phyloP scores from a whole-genome alignment of 345 rosid genomes.

The Aquilaria sinensis region DNA sequence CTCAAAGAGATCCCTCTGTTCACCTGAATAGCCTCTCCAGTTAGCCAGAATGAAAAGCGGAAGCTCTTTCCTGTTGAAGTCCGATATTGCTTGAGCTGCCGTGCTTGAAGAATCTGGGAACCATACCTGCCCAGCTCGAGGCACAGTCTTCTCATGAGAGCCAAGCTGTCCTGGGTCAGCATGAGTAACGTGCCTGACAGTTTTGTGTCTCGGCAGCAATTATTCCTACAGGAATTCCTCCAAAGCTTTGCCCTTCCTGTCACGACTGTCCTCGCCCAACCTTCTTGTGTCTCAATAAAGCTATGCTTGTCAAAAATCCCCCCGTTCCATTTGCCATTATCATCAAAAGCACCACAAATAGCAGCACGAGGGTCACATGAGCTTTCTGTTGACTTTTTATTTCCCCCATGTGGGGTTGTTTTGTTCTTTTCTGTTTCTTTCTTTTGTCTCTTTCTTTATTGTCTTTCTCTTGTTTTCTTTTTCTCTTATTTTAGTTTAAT shows the following conservation, averaged over 20 bases:
- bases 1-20: slow-evolving; percentile 97
- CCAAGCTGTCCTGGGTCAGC: slow-evolving; percentile 99
- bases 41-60: slow-evolving; percentile 96
- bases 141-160: slow-evolving; percentile 96
- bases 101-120: slow-evolving; percentile 97
- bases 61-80: slow-evolving; percentile 90
- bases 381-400: slow-evolving; percentile 13
- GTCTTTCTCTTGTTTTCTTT: no score
- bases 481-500: no score
- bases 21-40: slow-evolving; percentile 99
- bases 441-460: no score
- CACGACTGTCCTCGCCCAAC: slow-evolving; percentile 99
- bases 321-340: slow-evolving; percentile 80
- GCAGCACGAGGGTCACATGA: slow-evolving; percentile 99
- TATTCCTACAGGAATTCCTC: slow-evolving; percentile 97
- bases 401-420: no score
- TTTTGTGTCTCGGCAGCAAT: slow-evolving; percentile 97
- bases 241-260: slow-evolving; percentile 97
- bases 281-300: slow-evolving; percentile 87
- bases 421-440: no score
- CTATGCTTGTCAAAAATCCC: slow-evolving; percentile 95
- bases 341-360: slow-evolving; percentile 58
- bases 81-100: slow-evolving; percentile 94
- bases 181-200: slow-evolving; percentile 96
- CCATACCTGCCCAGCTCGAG: slow-evolving; percentile 99